Percentiles rank a stretch among this genome's conserved stretches.
phyloP scores from a whole-genome alignment of 164 flowering plant species.

The Dillenia turbinata region DNA sequence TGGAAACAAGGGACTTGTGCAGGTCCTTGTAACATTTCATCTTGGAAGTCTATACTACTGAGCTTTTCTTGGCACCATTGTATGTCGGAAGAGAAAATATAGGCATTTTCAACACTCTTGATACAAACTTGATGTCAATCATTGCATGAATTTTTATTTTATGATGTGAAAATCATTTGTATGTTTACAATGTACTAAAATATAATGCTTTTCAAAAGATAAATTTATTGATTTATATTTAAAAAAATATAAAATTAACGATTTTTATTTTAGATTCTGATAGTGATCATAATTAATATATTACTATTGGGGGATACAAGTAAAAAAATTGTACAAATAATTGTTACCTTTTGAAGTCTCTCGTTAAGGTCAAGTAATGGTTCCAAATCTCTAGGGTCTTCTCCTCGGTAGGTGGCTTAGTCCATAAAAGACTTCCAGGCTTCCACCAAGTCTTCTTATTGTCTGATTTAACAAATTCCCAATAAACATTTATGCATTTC shows the following conservation, averaged over 20 bases:
- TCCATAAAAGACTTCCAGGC: constrained; percentile 19
- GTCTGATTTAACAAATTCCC: constrained; percentile 35
- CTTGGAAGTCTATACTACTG: constrained; percentile 20
- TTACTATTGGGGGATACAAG: background rate
- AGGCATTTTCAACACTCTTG: constrained; percentile 42
- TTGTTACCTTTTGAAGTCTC: constrained; percentile 36
- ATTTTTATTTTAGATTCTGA: no score
- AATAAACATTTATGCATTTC: constrained; percentile 35
- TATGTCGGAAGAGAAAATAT: constrained; percentile 40
- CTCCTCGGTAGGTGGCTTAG: constrained; percentile 34
- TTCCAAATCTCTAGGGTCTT: constrained; percentile 47
- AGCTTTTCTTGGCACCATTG: constrained; percentile 56
- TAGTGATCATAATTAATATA: no score
- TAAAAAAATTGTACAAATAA: no score
- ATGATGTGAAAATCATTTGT: no score
- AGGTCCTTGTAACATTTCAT: constrained; percentile 18
- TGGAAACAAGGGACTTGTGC: constrained; percentile 24
- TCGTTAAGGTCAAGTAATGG: constrained; percentile 30
- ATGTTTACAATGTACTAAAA: no score
- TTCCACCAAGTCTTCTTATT: constrained; percentile 33
- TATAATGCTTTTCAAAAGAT: background rate
- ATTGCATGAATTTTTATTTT: no score
- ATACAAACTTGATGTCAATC: constrained; percentile 45
- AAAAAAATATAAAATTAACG: background rate
- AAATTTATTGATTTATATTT: background rate